These are phyloP conservation scores for Peziza echinospora DNA, from an alignment of 495 filamentous ascomycete species.

Conservation along the genomic window DNA sequence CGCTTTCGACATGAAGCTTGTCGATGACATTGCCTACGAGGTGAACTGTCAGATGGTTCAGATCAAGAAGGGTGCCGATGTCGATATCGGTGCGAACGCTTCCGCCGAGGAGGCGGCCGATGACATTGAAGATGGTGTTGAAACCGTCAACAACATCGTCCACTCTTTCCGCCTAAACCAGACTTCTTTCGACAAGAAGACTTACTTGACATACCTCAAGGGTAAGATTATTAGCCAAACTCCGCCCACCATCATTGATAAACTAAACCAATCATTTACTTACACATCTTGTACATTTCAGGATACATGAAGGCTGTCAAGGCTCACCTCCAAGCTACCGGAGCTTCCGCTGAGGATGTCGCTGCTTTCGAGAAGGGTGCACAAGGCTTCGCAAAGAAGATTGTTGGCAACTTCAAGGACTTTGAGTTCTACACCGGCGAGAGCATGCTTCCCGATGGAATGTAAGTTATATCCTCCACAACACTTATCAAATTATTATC, in stretches of 20 bases:
- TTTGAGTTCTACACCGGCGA: constrained; percentile 85
- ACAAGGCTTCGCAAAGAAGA: constrained; percentile 47
- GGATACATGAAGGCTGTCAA: constrained; percentile 83
- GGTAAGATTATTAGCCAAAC: no score
- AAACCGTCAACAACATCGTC: constrained; percentile 84
- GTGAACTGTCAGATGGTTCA: constrained; percentile 76
- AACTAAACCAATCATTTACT: neutral
- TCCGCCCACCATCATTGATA: neutral
- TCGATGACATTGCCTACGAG: constrained; percentile 64
- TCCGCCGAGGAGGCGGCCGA: constrained; percentile 67
- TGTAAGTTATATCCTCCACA: constrained; percentile 31
- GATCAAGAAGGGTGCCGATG: constrained; percentile 36
- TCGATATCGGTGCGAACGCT: constrained; percentile 92
- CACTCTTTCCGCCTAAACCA: constrained; percentile 71
- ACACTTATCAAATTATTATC: constrained; percentile 3
- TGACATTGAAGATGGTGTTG: constrained; percentile 44
- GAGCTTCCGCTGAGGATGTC: constrained; percentile 40
- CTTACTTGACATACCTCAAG: constrained; percentile 62
- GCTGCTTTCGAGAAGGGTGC: constrained; percentile 58
- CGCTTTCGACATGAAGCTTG: constrained; percentile 54
- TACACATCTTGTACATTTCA: no score
- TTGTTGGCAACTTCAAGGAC: constrained; percentile 71
- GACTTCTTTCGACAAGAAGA: constrained; percentile 66
- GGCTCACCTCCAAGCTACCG: constrained; percentile 37
- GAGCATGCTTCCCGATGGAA: constrained; percentile 77